Evolutionary conservation across 352 stramenopile genomes (phyloP).

Genomic region (Blastocystis sp.): DNA sequence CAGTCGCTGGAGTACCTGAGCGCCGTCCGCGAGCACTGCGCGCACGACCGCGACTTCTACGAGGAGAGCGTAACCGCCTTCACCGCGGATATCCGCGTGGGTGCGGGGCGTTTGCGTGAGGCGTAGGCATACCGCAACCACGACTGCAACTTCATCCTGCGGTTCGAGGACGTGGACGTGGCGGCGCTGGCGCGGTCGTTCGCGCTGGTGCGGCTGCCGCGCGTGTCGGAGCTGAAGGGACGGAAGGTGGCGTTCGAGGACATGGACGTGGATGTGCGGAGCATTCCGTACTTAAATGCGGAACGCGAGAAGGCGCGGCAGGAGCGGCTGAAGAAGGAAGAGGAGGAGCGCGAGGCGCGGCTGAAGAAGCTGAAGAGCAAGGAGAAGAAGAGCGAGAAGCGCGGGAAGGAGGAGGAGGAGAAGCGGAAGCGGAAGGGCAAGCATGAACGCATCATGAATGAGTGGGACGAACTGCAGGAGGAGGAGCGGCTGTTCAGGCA

Average conservation of each 20-base stretch:
- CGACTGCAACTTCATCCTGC: slow-evolving; percentile 95
- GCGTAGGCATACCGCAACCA: slow-evolving; percentile 95
- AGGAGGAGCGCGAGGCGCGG: slow-evolving; percentile 76
- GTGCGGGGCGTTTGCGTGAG: background rate
- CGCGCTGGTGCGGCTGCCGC: slow-evolving; percentile 80
- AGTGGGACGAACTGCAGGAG: slow-evolving; percentile 98
- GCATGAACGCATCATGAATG: slow-evolving; percentile 92
- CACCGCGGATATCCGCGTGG: slow-evolving; percentile 67
- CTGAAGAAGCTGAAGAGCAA: slow-evolving; percentile 74
- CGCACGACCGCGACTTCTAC: slow-evolving; percentile 90
- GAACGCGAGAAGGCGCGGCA: slow-evolving; percentile 89
- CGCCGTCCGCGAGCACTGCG: slow-evolving; percentile 82
- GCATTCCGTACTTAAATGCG: slow-evolving; percentile 73
- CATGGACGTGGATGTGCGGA: slow-evolving; percentile 59
- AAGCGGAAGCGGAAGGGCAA: slow-evolving; percentile 88
- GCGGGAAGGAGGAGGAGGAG: slow-evolving; percentile 77
- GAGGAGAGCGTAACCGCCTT: slow-evolving; percentile 97
- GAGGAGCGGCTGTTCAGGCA: slow-evolving; percentile 94
- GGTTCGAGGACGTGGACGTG: slow-evolving; percentile 94
- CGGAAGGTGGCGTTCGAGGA: slow-evolving; percentile 74
- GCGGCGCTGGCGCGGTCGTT: slow-evolving; percentile 83
- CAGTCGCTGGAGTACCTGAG: slow-evolving; percentile 78
- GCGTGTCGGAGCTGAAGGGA: slow-evolving; percentile 83
- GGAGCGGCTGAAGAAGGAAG: slow-evolving; percentile 83
- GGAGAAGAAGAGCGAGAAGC: slow-evolving; percentile 76